Base-by-base conservation (phyloP, 176 grass and related monocot species). In the Rhynchospora pubera region DNA sequence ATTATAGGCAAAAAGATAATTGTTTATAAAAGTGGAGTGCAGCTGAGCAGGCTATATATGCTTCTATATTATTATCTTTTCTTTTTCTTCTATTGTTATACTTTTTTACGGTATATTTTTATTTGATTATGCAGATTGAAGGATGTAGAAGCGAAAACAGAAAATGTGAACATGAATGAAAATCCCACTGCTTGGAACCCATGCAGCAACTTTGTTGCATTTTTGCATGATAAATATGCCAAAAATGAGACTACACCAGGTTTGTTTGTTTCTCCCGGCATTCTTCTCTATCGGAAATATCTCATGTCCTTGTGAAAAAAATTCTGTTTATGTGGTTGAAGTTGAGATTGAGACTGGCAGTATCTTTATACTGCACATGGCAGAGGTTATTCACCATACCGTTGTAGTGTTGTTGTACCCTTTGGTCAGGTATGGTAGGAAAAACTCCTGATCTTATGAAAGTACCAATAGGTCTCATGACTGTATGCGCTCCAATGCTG, bases 171-270 rank as follows among this genome's bases (percentile, higher is more conserved):
- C 87, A 88, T 56, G 16, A 82, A 87, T 82, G 90, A 89, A 91
- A 89, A 98, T 84, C 65, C 87, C 30, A 82, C 82, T 86, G 88
- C 80, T 79, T 93, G 89, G 90, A 87, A 88, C 1, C 87, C 92
- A 30, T 98, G 86, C 71, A 84, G 56, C 57, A 85, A 66, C 13
- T 98, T 98, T 84, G 81, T 98, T 77, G 87, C 92, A 64, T 75
- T 92, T 26, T 86, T 94, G 66, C 91, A 76, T 2, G 87, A 98
- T 12, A 94, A 80, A 57, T 87, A 83, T 83, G 84, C 62, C 7
- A 97, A 89, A 69, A 91, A 94, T 50, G 90, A 93, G 46, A 87
- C 89, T 70, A 57, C 94, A 14, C 92, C 94, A 11, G 92, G 95
- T 98, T 59, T 5, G 76, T 80, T 83, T 82, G 15, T n/a, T 47